phyloP scores from a whole-genome alignment of 2,329 filamentous ascomycete genomes.

The Xylariales sp. region DNA sequence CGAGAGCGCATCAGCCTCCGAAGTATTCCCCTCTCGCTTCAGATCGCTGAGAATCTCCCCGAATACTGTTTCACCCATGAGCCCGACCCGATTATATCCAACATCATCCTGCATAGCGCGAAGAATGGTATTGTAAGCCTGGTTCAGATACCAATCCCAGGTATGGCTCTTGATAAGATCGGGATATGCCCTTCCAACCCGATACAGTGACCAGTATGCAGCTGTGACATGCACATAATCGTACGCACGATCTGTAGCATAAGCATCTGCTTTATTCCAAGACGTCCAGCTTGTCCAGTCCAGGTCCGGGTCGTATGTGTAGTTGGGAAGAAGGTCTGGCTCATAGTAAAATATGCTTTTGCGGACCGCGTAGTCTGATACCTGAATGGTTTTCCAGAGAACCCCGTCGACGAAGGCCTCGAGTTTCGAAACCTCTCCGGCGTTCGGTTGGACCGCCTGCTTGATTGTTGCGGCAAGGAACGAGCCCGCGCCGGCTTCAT shows the following conservation, averaged over 20 bases:
- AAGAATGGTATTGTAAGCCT: constrained; percentile 47
- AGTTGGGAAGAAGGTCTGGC: constrained; percentile 35
- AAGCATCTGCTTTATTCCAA: constrained; percentile 44
- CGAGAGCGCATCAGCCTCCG: constrained; percentile 35
- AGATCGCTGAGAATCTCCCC: constrained; percentile 49
- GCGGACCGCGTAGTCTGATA: constrained; percentile 40
- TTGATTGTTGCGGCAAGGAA: constrained; percentile 53
- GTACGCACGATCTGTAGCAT: constrained; percentile 47
- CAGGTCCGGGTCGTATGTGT: constrained; percentile 36
- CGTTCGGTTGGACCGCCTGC: constrained; percentile 44
- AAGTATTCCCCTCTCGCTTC: constrained; percentile 37
- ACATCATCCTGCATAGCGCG: constrained; percentile 33
- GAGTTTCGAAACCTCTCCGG: constrained; percentile 44
- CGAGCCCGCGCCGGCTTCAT: constrained; percentile 54
- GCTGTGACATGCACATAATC: constrained; percentile 55
- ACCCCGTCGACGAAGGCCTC: constrained; percentile 50
- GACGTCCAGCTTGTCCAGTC: constrained; percentile 48
- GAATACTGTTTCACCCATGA: constrained; percentile 58
- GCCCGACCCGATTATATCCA: constrained; percentile 40
- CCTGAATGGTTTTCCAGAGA: constrained; percentile 45
- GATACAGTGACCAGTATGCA: constrained; percentile 54
- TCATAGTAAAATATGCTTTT: constrained; percentile 57
- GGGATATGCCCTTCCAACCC: constrained; percentile 45
- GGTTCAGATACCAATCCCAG: constrained; percentile 52
- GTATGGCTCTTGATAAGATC: constrained; percentile 33